A percentile compares a stretch with the other conserved stretches of the same genome.
Evolutionary conservation across 495 filamentous ascomycete species (phyloP).

Genomic region (Podospora australis): DNA sequence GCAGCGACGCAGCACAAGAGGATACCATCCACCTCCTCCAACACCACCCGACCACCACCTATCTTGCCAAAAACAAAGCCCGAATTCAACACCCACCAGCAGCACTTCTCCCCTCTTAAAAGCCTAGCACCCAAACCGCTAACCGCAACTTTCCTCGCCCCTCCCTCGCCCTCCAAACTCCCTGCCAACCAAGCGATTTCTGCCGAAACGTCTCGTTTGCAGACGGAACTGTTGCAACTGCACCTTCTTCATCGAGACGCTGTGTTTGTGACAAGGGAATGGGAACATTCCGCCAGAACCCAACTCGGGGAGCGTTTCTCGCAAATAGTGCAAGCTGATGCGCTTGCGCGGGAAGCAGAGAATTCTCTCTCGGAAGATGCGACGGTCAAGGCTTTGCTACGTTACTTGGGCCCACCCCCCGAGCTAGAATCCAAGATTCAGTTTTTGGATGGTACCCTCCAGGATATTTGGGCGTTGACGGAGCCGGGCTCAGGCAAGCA

Average conservation of each 20-base stretch:
- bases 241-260: conserved; percentile 57
- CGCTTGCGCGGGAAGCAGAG: conserved; percentile 27
- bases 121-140: conserved; percentile 44
- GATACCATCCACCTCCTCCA: background rate
- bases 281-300: conserved; percentile 41
- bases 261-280: conserved; percentile 26
- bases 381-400: conserved; percentile 33
- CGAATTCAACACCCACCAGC: conserved; percentile 60
- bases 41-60: conserved; percentile 8
- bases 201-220: conserved; percentile 55
- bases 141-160: conserved; percentile 46
- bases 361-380: conserved; percentile 25
- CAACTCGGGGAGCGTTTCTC: conserved; percentile 37
- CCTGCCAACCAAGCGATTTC: conserved; percentile 49
- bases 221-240: conserved; percentile 68
- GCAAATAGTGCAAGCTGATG: conserved; percentile 28
- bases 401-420: conserved; percentile 24
- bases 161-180: conserved; percentile 45
- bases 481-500: conserved; percentile 43
- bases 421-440: conserved; percentile 46
- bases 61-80: conserved; percentile 22
- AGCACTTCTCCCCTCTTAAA: conserved; percentile 64
- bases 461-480: conserved; percentile 43
- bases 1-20: conserved; percentile 2
- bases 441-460: conserved; percentile 43